Evolutionary conservation across 2,329 filamentous ascomycete species (phyloP), one percentile per base, ranked within the genome.

Genomic region (Colletotrichum echinochloae): DNA sequence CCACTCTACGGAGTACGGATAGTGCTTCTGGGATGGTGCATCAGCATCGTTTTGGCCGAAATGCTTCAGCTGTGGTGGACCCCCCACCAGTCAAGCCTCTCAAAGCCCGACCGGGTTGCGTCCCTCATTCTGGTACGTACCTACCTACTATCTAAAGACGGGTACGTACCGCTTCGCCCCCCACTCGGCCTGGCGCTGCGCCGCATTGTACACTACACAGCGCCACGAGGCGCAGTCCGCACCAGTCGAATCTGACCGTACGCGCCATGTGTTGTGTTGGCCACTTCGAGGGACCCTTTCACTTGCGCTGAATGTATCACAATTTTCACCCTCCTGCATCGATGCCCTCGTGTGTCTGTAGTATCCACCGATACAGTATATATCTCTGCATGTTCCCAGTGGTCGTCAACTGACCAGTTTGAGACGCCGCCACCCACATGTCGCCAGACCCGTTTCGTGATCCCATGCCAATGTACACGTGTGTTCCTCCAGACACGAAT

Each of bases 231-330:
- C 18, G 9, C 49, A 26, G 16, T 30, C 14, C 49, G 28, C 56
- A n/a, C 51, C 63, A 70, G 56, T 70, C 67, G 57, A 66, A n/a
- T 46, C 39, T 37, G 66, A 52, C 62, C 23, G 41, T 62, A 70
- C 41, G 55, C 62, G 48, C 66, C 66, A 70, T 61, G 63, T 44
- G 56, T 46, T 61, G 63, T 44, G 56, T 46, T 66, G 63, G 66
- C 67, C 64, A 63, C 46, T 30, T 54, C 63, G 26, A 62, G 44
- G 30, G 67, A 44, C 66, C 49, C 56, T 66, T 70, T 61, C 62
- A 49, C 62, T 63, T 49, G 39, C 55, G 16, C 49, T 14, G 41
- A 54, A 26, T 66, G 66, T 66, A 55, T 70, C 67, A 67, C 67
- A 52, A 52, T 20, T 48, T 20, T 37, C 51, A 33, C 41, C 59